These are phyloP conservation scores for Aegilops sharonensis DNA, from an alignment of 176 grass and related monocot genomes.

Conservation along the genomic window DNA sequence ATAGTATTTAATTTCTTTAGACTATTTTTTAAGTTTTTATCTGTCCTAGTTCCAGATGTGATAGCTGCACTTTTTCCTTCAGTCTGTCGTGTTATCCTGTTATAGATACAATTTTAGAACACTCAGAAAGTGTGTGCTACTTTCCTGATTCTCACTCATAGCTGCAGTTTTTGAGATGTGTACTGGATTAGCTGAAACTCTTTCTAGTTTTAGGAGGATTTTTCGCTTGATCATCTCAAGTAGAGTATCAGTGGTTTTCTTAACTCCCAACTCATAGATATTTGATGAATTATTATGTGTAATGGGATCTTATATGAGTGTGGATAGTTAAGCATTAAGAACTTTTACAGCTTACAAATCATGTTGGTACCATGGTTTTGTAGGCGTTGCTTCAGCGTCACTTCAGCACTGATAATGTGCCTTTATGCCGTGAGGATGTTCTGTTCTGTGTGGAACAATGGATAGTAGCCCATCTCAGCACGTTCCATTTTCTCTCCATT, in stretches of 20 bases:
- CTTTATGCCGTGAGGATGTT: neutral
- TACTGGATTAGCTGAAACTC: neutral
- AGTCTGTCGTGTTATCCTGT: neutral
- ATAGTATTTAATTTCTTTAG: neutral
- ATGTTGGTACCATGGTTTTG: neutral
- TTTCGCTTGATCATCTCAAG: constrained; percentile 14
- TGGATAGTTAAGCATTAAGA: neutral
- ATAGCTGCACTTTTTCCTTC: constrained; percentile 4
- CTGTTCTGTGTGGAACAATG: neutral
- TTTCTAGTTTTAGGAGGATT: neutral
- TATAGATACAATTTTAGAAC: neutral
- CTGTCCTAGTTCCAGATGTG: neutral
- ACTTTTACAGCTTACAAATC: neutral
- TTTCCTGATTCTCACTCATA: neutral
- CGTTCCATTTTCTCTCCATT: neutral
- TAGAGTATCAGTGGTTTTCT: neutral
- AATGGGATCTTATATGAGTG: neutral
- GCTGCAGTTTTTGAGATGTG: neutral
- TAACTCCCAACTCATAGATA: neutral
- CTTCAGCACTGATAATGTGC: neutral
- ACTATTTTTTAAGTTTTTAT: neutral
- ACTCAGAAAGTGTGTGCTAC: neutral
- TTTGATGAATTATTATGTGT: neutral
- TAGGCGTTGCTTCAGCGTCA: neutral
- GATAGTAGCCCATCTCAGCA: neutral